A percentile compares a stretch with the other conserved stretches of the same genome.
Conservation (phyloP, 2,329 filamentous ascomycete genomes). For the Rhinocladiella similis region DNA sequence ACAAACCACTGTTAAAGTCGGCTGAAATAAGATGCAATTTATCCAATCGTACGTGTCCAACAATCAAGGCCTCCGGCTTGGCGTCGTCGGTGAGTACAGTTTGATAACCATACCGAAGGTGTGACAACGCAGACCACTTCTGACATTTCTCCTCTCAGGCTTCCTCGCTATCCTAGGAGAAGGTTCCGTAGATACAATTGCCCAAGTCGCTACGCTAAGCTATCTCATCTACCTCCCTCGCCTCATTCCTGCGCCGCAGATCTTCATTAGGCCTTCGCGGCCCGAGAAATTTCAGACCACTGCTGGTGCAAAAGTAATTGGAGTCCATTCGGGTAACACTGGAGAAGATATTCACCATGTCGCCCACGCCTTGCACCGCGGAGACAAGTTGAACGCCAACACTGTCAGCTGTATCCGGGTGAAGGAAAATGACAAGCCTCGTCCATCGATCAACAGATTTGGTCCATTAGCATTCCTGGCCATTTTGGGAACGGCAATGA, state of each 20-base stretch:
- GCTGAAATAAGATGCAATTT: slow-evolving; percentile 17
- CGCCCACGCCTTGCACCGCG: slow-evolving; percentile 38
- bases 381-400: slow-evolving; percentile 37
- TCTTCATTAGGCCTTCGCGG: slow-evolving; percentile 47
- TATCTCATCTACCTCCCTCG: slow-evolving; percentile 51
- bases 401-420: slow-evolving; percentile 44
- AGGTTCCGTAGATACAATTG: slow-evolving; percentile 51
- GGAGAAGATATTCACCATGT: no score
- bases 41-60: slow-evolving; percentile 19
- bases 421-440: slow-evolving; percentile 32
- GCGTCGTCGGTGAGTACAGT: slow-evolving; percentile 50
- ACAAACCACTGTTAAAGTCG: no score
- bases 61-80: slow-evolving; percentile 47
- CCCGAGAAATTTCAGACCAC: slow-evolving; percentile 44
- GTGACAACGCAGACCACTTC: slow-evolving; percentile 2
- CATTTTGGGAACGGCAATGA: slow-evolving; percentile 47
- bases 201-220: slow-evolving; percentile 53
- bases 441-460: slow-evolving; percentile 46
- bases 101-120: not conserved
- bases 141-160: slow-evolving; percentile 16
- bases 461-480: slow-evolving; percentile 49
- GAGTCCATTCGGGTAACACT: slow-evolving; percentile 49
- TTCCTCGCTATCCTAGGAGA: slow-evolving; percentile 56
- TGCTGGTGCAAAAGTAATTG: slow-evolving; percentile 42
- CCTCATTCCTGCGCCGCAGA: slow-evolving; percentile 53